Percentiles rank a stretch among this genome's conserved stretches.
Evolutionary conservation across 2,329 filamentous ascomycete species (phyloP).

Genomic region (Chalara sp.): DNA sequence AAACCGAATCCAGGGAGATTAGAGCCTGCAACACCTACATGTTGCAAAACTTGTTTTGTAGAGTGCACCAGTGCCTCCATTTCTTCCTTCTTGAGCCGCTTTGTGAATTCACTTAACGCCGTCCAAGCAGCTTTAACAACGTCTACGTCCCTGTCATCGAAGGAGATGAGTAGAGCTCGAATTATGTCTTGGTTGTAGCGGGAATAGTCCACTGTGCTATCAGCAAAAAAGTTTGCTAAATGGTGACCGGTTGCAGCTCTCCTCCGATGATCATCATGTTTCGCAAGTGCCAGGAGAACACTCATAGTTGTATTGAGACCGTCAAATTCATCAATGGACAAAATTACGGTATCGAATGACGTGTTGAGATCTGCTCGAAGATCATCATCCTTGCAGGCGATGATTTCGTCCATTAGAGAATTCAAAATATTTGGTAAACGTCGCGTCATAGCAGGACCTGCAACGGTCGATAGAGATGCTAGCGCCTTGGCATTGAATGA

Average conservation of each 20-base stretch:
- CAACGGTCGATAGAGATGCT: conserved; percentile 87
- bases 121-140: conserved; percentile 89
- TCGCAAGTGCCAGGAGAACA: conserved; percentile 78
- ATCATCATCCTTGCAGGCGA: conserved; percentile 67
- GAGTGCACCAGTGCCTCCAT: conserved; percentile 91
- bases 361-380: conserved; percentile 66
- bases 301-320: conserved; percentile 95
- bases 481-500: conserved; percentile 92
- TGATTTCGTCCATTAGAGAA: conserved; percentile 87
- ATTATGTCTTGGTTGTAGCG: conserved; percentile 95
- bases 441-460: conserved; percentile 83
- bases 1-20: conserved; percentile 83
- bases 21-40: conserved; percentile 80
- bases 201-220: conserved; percentile 80
- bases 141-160: conserved; percentile 75
- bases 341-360: conserved; percentile 82
- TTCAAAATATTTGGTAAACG: conserved; percentile 87
- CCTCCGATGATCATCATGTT: conserved; percentile 86
- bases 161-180: conserved; percentile 81
- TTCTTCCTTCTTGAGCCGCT: conserved; percentile 88
- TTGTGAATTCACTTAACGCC: conserved; percentile 80
- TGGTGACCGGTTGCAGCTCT: conserved; percentile 73
- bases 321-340: conserved; percentile 93
- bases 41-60: conserved; percentile 77
- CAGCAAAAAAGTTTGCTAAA: conserved; percentile 78